Evolutionary conservation across 106 monocot genomes (phyloP).

Genomic region (Apostasia ramifera): DNA sequence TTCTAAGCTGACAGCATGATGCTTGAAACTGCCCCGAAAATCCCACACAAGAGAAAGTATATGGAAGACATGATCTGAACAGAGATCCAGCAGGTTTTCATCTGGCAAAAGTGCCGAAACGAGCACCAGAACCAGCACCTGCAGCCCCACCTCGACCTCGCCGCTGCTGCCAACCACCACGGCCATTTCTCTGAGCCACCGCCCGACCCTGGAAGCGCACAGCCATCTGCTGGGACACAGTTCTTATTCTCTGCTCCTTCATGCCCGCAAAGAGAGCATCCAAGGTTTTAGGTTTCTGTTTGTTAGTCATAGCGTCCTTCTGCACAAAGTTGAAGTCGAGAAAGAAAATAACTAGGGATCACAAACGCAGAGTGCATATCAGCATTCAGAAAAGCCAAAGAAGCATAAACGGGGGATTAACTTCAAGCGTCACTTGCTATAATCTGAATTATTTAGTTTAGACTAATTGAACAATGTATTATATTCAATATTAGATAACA

Average conservation of each 20-base stretch:
- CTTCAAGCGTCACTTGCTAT: too few relatives aligned
- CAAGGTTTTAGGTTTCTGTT: constrained; percentile 51
- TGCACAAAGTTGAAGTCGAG: background rate
- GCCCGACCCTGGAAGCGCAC: background rate
- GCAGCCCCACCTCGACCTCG: constrained; percentile 1
- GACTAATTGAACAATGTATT: too few relatives aligned
- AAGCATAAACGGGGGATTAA: too few relatives aligned
- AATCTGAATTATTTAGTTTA: too few relatives aligned
- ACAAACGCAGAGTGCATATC: background rate
- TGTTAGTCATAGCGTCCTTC: constrained; percentile 3
- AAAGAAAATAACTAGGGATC: background rate
- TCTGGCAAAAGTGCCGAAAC: background rate
- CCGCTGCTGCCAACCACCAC: background rate
- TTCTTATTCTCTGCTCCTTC: constrained; percentile 45
- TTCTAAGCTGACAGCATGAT: too few relatives aligned
- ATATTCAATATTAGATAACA: too few relatives aligned
- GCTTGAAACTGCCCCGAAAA: too few relatives aligned
- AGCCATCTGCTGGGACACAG: constrained; percentile 15
- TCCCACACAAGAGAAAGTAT: too few relatives aligned
- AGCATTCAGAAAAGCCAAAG: too few relatives aligned
- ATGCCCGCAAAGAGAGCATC: constrained; percentile 60
- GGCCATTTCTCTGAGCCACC: background rate
- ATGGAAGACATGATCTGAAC: too few relatives aligned
- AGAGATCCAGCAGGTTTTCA: background rate
- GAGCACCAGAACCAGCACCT: background rate